phyloP scores from a whole-genome alignment of 2,329 filamentous ascomycete species.

The Penicillium sp. region DNA sequence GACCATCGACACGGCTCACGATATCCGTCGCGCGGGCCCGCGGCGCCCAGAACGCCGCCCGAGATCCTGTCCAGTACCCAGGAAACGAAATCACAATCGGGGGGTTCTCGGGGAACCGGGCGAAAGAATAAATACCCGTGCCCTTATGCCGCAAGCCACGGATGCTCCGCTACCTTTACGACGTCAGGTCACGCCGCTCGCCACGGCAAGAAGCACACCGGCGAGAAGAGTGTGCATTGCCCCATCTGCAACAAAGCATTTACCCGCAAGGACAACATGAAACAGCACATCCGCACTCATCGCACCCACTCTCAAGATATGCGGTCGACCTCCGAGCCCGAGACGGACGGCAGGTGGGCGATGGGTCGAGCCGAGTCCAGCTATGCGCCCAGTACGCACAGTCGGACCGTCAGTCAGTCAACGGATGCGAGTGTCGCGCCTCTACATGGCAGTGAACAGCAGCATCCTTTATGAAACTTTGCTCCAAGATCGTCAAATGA shows the following conservation, averaged over 20 bases:
- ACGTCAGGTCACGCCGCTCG: slow-evolving; percentile 67
- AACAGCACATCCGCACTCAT: slow-evolving; percentile 65
- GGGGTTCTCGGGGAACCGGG: slow-evolving; percentile 18
- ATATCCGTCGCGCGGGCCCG: slow-evolving; percentile 23
- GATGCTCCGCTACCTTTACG: slow-evolving; percentile 63
- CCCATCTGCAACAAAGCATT: slow-evolving; percentile 67
- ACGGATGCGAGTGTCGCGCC: slow-evolving; percentile 10
- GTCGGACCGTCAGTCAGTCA: slow-evolving; percentile 18
- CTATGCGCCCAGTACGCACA: slow-evolving; percentile 12
- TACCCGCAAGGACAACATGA: slow-evolving; percentile 69
- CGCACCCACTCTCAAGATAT: slow-evolving; percentile 37
- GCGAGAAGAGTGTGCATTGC: slow-evolving; percentile 66
- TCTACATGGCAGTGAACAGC: slow-evolving; percentile 3
- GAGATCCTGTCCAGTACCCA: slow-evolving; percentile 26
- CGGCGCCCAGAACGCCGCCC: slow-evolving; percentile 20
- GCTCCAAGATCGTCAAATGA: background rate
- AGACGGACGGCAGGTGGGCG: slow-evolving; percentile 16
- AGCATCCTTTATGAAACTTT: slow-evolving; percentile 5
- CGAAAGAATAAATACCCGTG: slow-evolving; percentile 66
- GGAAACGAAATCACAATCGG: slow-evolving; percentile 27
- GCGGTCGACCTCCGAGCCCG: slow-evolving; percentile 23
- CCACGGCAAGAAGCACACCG: slow-evolving; percentile 67
- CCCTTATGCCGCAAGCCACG: slow-evolving; percentile 59
- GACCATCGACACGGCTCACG: slow-evolving; percentile 23
- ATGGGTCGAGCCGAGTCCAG: slow-evolving; percentile 12